Percentiles rank a stretch among this genome's conserved stretches.
These are phyloP conservation scores for Cryptosporidium canis DNA, from an alignment of 169 alveolate genomes.

Conservation along the genomic window DNA sequence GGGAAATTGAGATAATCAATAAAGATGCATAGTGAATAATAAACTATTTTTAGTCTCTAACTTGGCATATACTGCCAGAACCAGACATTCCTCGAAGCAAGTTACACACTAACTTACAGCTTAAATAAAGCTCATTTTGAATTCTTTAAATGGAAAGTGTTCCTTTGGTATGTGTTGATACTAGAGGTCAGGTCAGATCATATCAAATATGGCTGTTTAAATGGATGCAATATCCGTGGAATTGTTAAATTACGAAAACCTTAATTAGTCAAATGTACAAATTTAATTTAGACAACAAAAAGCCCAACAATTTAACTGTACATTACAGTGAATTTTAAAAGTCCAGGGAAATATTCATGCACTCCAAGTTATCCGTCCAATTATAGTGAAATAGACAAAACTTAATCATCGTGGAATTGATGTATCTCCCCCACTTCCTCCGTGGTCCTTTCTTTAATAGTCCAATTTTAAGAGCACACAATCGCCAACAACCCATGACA, in stretches of 20 bases:
- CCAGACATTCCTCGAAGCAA: neutral
- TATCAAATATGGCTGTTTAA: neutral
- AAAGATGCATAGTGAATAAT: too few species aligned
- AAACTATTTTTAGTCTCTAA: too few species aligned
- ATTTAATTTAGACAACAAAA: neutral
- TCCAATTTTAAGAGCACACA: too few species aligned
- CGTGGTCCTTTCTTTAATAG: too few species aligned
- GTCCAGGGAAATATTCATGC: too few species aligned
- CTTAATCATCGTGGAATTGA: too few species aligned
- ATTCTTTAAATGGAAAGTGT: neutral
- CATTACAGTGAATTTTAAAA: neutral
- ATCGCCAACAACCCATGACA: too few species aligned
- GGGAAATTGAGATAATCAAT: too few species aligned
- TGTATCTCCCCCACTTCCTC: too few species aligned
- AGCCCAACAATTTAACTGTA: neutral
- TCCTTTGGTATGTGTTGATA: neutral
- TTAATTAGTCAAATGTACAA: neutral
- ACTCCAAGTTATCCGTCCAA: too few species aligned
- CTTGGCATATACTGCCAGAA: too few species aligned
- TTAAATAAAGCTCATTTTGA: slow-evolving; percentile 1
- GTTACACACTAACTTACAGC: neutral
- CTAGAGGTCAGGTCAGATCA: neutral
- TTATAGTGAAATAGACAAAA: too few species aligned
- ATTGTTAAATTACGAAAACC: neutral
- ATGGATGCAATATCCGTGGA: slow-evolving; percentile 5